Evolutionary conservation across 352 stramenopile species (phyloP).

Genomic region (Blastocystis sp.): DNA sequence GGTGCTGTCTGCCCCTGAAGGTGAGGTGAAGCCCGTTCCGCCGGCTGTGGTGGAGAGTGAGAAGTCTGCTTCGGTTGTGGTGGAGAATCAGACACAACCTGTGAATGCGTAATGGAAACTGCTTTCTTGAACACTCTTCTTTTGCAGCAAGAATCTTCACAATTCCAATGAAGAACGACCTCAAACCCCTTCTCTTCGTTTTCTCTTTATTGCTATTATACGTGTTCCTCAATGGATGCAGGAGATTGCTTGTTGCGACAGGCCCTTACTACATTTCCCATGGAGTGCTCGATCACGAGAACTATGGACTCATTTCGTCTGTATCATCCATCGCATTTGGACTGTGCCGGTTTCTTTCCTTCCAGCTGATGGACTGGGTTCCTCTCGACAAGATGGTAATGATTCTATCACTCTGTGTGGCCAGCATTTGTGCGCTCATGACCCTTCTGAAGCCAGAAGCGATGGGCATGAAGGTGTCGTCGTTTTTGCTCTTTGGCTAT

Average conservation of each 20-base stretch:
- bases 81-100: too few species aligned
- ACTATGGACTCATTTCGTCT: conserved; percentile 43
- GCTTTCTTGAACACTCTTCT: too few species aligned
- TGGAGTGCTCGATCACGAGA: background rate
- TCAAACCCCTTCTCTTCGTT: background rate
- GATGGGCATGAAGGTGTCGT: background rate
- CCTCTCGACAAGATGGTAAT: conserved; percentile 22
- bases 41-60: too few species aligned
- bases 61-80: too few species aligned
- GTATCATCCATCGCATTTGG: conserved; percentile 33
- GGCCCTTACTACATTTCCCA: background rate
- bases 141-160: too few species aligned
- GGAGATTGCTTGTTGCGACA: conserved; percentile 15
- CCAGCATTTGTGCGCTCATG: background rate
- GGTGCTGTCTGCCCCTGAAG: background rate
- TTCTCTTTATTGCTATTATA: background rate
- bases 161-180: too few species aligned
- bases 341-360: conserved; percentile 13
- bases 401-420: background rate
- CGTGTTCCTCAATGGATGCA: conserved; percentile 39
- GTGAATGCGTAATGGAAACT: too few species aligned
- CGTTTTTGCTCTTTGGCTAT: background rate
- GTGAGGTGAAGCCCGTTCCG: too few species aligned
- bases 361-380: conserved; percentile 1
- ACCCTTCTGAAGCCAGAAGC: background rate